Evolutionary conservation across 441 rosid species (phyloP), one percentile per base, ranked within the genome.

Genomic region (Populus hybrid): DNA sequence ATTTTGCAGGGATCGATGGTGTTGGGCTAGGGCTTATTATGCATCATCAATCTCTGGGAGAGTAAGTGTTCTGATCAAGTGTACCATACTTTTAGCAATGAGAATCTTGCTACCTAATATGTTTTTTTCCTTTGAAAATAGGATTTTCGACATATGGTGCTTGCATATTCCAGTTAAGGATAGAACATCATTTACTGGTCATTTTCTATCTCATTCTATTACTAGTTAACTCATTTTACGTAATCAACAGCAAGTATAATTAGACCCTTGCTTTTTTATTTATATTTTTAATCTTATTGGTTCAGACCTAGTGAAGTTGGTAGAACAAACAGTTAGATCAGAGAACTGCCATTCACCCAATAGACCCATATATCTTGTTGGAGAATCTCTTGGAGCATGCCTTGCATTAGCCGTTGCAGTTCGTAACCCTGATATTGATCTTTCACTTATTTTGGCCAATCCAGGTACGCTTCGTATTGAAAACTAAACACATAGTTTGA

Each of bases 301-400:
- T 80, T 75, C 88, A 94, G 98, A 83, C 57, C 86, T 95, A 6
- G 93, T 88, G 79, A 83, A 81, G 76, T 79, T 95, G 84, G 88
- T 92, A 40, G 97, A 91, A 87, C 79, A 71, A 71, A 90, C 95
- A 35, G 86, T 89, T 66, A 87, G 82, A 81, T 79, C 89, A 70
- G 93, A 91, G 83, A 79, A 73, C 69, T 28, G 67, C 9, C 75
- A 72, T 28, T 85, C 87, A n/a, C 94, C 88, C 5, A 83, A 79
- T 50, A 85, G 89, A 81, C 99, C 99, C 67, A 91, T 96, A 69
- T 94, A 94, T 85, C 88, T 96, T 76, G 90, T 92, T 76, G 97
- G 98, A 40, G 98, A 95, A 79, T 92, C 97, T 79, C 79, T 91
- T 30, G 97, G 98, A 80, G 98, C 91, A 75, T 94, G 97, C 87